Evolutionary conservation across 139 green algal genomes (phyloP), one percentile per base, ranked within the genome.

Genomic region (Closterium sp.): DNA sequence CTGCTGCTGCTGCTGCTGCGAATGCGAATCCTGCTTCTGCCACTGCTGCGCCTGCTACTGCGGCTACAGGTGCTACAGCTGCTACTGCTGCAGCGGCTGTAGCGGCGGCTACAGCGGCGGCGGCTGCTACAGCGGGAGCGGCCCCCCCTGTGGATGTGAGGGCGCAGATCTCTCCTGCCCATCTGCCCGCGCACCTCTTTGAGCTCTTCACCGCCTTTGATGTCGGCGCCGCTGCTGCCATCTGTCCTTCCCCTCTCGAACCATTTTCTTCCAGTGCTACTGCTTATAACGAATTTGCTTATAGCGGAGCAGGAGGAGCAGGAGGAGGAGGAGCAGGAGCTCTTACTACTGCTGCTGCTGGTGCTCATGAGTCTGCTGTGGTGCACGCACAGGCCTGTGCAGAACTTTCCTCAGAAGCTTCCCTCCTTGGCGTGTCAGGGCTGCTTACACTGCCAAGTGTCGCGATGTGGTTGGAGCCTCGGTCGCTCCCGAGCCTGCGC

Each of bases 181-280:
- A 31, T 27, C 79, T 28, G 73, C 90, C 32, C 30, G 73, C 88
- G 0, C 90, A 93, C 87, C 34, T 73, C 6, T 89, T 93, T 70
- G 90, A 93, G 2, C 29, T 90, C 11, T 93, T 87, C 28, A 79
- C 85, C 1, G 87, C 90, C 21, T 91, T 93, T 31, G 90, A 93
- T 30, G 70, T 88, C 30, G 90, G 90, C 24, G 90, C 42, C 4
- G 79, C 85, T 31, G 28, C 50, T 42, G 85, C 87, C 50, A 93
- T 93, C 19, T 91, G 85, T 31, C 87, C 30, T 17, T 34, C 87
- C 19, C 31, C 87, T 9, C 31, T 89, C 87, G 29, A 89, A 34
- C 32, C 31, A 73, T 22, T 73, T 73, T 22, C 17, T 22, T 73
- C 17, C 50, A 21, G 24, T 11, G 13, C 50, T 73, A 73, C 50